These are phyloP conservation scores for Rasamsonia emersonii DNA, from an alignment of 2,329 filamentous ascomycete species.

Conservation along the genomic window DNA sequence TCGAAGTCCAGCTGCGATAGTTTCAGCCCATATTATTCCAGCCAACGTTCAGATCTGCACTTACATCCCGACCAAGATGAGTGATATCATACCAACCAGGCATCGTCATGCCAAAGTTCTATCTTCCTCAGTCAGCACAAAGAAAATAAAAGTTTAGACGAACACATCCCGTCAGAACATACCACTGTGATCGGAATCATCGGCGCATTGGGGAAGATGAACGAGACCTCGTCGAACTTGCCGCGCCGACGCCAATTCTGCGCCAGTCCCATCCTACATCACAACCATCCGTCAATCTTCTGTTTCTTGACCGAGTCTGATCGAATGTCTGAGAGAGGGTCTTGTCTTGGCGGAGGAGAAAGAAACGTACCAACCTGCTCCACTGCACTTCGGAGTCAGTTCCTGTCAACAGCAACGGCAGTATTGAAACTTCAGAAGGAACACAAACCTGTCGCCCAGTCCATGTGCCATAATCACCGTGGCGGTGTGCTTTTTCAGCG, in stretches of 20 bases:
- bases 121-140: constrained; percentile 2
- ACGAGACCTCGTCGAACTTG: constrained; percentile 82
- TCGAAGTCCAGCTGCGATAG: constrained; percentile 30
- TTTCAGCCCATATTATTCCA: too few relatives aligned
- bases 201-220: constrained; percentile 88
- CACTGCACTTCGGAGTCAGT: too few relatives aligned
- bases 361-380: constrained; percentile 36
- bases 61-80: constrained; percentile 35
- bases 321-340: background rate
- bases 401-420: too few relatives aligned
- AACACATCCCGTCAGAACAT: too few relatives aligned
- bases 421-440: too few relatives aligned
- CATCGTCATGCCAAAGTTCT: constrained; percentile 73
- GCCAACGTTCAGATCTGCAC: constrained; percentile 12
- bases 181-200: constrained; percentile 77
- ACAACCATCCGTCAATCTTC: constrained; percentile 1
- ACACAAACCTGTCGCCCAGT: constrained; percentile 68
- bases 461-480: constrained; percentile 94
- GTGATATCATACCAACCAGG: constrained; percentile 54
- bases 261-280: constrained; percentile 60
- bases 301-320: too few relatives aligned
- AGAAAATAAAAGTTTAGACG: too few relatives aligned
- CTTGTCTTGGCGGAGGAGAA: background rate
- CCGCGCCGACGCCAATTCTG: constrained; percentile 76
- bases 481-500: constrained; percentile 75